Evolutionary conservation across 345 rosid species (phyloP).

Genomic region (Salix suchowensis): DNA sequence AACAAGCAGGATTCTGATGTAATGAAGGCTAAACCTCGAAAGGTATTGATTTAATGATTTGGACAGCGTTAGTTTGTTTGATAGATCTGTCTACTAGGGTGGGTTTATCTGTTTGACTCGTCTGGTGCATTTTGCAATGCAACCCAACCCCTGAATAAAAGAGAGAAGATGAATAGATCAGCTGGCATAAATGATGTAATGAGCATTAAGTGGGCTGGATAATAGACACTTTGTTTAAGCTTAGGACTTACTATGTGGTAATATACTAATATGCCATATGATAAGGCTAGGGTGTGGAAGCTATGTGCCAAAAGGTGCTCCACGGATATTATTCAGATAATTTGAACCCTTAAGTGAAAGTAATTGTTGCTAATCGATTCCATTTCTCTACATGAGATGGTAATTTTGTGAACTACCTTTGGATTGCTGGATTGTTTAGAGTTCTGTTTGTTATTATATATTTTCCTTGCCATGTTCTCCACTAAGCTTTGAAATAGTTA

Average conservation of each 20-base stretch:
- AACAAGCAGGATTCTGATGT: slow-evolving; percentile 96
- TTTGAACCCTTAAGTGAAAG: background rate
- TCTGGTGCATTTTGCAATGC: background rate
- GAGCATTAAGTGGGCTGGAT: background rate
- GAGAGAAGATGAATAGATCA: background rate
- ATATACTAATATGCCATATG: background rate
- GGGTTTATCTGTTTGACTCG: background rate
- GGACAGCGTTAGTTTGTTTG: too few species aligned
- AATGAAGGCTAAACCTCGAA: slow-evolving; percentile 96
- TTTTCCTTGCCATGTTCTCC: background rate
- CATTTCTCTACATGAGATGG: background rate
- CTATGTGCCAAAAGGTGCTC: background rate
- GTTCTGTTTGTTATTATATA: background rate
- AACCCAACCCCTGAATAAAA: background rate
- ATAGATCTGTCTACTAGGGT: background rate
- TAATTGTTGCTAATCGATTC: background rate
- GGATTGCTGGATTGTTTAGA: background rate
- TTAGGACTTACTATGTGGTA: background rate
- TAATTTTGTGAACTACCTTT: background rate
- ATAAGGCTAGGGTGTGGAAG: background rate
- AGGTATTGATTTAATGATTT: slow-evolving; percentile 49
- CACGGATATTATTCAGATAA: background rate
- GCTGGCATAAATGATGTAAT: background rate
- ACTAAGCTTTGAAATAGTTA: background rate
- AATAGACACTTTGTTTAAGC: background rate